Evolutionary conservation across 495 filamentous ascomycete species (phyloP).

Genomic region (Penicillium samsonianum): DNA sequence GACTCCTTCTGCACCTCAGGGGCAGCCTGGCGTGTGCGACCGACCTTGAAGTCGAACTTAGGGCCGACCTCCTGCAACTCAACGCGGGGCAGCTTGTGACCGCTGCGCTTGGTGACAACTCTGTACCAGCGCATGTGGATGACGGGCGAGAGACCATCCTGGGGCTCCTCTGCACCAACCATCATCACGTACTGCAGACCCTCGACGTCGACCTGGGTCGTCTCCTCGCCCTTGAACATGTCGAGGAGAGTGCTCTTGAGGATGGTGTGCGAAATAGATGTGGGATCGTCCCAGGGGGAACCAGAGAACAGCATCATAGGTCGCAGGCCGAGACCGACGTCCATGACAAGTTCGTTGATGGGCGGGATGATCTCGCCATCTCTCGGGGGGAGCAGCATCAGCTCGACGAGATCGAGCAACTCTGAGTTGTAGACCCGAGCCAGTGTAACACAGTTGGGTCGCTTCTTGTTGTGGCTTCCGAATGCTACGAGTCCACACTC

Average conservation of each 20-base stretch:
- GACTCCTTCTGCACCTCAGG: constrained; percentile 82
- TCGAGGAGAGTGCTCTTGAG: constrained; percentile 86
- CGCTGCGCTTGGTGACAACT: constrained; percentile 80
- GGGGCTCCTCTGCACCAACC: constrained; percentile 76
- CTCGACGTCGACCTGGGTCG: constrained; percentile 83
- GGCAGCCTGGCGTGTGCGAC: constrained; percentile 76
- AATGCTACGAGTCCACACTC: constrained; percentile 82
- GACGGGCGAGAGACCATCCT: constrained; percentile 59
- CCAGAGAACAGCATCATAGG: constrained; percentile 88
- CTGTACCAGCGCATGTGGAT: constrained; percentile 84
- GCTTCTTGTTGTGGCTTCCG: constrained; percentile 84
- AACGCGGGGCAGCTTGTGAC: constrained; percentile 82
- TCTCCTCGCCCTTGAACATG: constrained; percentile 79
- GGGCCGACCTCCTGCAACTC: constrained; percentile 96
- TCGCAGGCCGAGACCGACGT: constrained; percentile 69
- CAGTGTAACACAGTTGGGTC: constrained; percentile 86
- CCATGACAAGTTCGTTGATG: constrained; percentile 81
- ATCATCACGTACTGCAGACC: constrained; percentile 86
- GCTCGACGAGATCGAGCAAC: constrained; percentile 90
- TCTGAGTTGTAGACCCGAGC: constrained; percentile 78
- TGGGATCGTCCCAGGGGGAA: constrained; percentile 75
- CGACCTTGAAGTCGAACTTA: constrained; percentile 88
- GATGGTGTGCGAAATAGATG: constrained; percentile 71
- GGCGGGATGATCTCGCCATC: constrained; percentile 60
- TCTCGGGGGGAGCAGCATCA: constrained; percentile 72